Evolutionary conservation across 2,329 filamentous ascomycete genomes (phyloP).

Genomic region (Raffaelea ambrosiae): DNA sequence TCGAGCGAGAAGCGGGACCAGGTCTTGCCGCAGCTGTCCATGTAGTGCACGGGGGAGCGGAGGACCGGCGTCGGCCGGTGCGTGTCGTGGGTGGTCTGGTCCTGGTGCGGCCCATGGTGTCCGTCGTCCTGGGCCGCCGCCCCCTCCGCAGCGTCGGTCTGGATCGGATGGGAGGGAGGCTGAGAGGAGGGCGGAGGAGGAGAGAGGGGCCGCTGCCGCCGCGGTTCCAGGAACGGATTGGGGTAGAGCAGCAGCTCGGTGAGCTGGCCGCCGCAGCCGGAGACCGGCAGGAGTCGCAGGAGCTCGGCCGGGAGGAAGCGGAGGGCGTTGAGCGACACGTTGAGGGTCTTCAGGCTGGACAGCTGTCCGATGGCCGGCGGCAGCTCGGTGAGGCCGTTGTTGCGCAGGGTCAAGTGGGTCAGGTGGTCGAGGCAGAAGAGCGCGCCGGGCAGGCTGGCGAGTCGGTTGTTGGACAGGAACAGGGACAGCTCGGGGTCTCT

Average conservation of each 20-base stretch:
- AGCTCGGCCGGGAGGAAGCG: slow-evolving; percentile 55
- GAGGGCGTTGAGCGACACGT: slow-evolving; percentile 56
- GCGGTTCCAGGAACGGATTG: slow-evolving; percentile 48
- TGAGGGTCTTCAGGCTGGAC: slow-evolving; percentile 51
- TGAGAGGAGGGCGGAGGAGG: too few relatives aligned
- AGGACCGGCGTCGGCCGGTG: slow-evolving; percentile 2
- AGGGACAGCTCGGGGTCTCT: slow-evolving; percentile 52
- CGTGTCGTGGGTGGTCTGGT: not conserved
- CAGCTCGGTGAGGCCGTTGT: slow-evolving; percentile 52
- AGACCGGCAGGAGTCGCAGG: slow-evolving; percentile 38
- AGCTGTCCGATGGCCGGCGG: slow-evolving; percentile 52
- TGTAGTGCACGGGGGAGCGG: slow-evolving; percentile 13
- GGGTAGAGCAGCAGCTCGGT: slow-evolving; percentile 47
- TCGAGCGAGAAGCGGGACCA: slow-evolving; percentile 1
- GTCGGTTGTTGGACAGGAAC: slow-evolving; percentile 50
- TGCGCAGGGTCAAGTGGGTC: slow-evolving; percentile 57
- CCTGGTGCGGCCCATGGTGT: not conserved
- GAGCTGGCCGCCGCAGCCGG: slow-evolving; percentile 32
- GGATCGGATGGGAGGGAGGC: too few relatives aligned
- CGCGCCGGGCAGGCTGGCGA: slow-evolving; percentile 47
- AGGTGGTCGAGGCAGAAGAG: slow-evolving; percentile 55
- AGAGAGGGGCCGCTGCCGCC: not conserved
- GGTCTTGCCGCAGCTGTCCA: slow-evolving; percentile 9
- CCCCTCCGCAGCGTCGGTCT: too few relatives aligned
- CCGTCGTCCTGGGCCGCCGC: not conserved